Evolutionary conservation across 2,329 filamentous ascomycete species (phyloP).

Genomic region (Diaporthe eres): DNA sequence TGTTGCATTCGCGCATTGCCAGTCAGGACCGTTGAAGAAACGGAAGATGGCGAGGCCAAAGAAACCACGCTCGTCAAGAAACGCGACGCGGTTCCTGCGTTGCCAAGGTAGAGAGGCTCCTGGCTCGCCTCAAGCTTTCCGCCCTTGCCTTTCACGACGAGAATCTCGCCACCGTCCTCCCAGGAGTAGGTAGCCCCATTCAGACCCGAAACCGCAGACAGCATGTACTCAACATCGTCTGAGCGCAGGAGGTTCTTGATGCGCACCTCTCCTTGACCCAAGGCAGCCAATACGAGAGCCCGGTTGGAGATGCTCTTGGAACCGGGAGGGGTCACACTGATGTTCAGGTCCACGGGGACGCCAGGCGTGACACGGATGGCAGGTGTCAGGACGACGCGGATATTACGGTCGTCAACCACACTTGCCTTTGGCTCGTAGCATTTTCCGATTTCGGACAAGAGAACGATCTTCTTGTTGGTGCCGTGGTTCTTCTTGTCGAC

Average conservation of each 20-base stretch:
- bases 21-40: constrained; percentile 83
- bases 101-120: constrained; percentile 90
- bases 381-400: constrained; percentile 86
- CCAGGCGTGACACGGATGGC: constrained; percentile 82
- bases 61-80: constrained; percentile 94
- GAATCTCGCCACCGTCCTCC: constrained; percentile 93
- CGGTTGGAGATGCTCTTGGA: constrained; percentile 99
- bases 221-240: constrained; percentile 97
- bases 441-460: constrained; percentile 90
- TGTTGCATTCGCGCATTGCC: constrained; percentile 98
- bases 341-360: constrained; percentile 74
- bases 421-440: constrained; percentile 91
- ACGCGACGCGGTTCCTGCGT: constrained; percentile 94
- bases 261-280: constrained; percentile 87
- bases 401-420: constrained; percentile 87
- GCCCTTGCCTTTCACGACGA: constrained; percentile 92
- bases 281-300: constrained; percentile 91
- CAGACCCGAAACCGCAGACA: constrained; percentile 88
- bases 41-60: constrained; percentile 78
- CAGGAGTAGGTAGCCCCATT: constrained; percentile 91
- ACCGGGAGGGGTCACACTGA: constrained; percentile 89
- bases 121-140: constrained; percentile 83
- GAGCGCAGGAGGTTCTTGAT: constrained; percentile 96
- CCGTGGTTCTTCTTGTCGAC: constrained; percentile 99
- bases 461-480: constrained; percentile 93